Evolutionary conservation across 2,329 filamentous ascomycete species (phyloP).

Genomic region (Acrocalymma vagum): DNA sequence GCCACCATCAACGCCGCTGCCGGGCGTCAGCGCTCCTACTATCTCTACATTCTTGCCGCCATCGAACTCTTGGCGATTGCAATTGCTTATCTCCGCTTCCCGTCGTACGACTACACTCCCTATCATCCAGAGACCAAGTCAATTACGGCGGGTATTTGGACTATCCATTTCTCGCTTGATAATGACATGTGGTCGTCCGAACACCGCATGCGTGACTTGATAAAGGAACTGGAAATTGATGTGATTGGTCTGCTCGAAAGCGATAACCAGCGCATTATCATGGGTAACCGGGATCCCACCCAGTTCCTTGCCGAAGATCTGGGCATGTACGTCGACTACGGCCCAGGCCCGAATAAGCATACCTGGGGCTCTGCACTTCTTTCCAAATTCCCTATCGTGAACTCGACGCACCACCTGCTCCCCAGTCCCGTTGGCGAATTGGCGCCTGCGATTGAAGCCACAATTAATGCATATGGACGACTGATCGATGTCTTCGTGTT

Average conservation of each 20-base stretch:
- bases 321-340: constrained; percentile 98
- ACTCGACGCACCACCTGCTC: constrained; percentile 94
- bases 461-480: constrained; percentile 89
- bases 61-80: constrained; percentile 83
- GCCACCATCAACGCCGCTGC: constrained; percentile 56
- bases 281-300: constrained; percentile 97
- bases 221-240: constrained; percentile 95
- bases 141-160: constrained; percentile 97
- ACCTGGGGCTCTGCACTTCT: constrained; percentile 94
- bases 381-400: constrained; percentile 97
- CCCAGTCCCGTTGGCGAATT: constrained; percentile 94
- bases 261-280: constrained; percentile 96
- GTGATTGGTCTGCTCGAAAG: constrained; percentile 94
- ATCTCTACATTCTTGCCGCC: constrained; percentile 74
- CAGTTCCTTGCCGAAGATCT: constrained; percentile 95
- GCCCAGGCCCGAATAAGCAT: constrained; percentile 97
- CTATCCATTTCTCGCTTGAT: constrained; percentile 96
- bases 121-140: constrained; percentile 89
- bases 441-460: constrained; percentile 96
- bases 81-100: constrained; percentile 89
- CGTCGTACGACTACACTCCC: constrained; percentile 87
- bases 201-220: constrained; percentile 87
- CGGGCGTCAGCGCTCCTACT: constrained; percentile 69
- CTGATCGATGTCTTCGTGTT: constrained; percentile 95
- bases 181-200: constrained; percentile 99